Percentiles rank a stretch among this genome's conserved stretches.
phyloP scores from a whole-genome alignment of 768 basidiomycete species.

The Leccinum barrowsii region DNA sequence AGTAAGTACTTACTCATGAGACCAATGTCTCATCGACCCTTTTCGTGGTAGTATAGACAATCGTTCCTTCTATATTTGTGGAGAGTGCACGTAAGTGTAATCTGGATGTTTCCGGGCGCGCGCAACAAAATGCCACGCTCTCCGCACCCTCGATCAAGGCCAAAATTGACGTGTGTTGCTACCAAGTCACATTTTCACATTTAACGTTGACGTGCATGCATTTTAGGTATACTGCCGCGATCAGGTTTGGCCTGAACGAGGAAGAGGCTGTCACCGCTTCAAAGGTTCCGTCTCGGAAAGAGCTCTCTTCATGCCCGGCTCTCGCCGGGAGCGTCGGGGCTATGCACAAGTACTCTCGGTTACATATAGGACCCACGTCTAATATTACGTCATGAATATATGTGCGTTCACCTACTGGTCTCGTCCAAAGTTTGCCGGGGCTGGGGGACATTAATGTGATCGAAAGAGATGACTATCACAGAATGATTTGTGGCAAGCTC shows the following conservation, averaged over 20 bases:
- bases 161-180: neutral
- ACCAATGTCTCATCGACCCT: slow-evolving; percentile 10
- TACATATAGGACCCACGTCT: slow-evolving; percentile 5
- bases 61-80: slow-evolving; percentile 8
- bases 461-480: neutral
- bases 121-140: slow-evolving; percentile 1
- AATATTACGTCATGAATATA: slow-evolving; percentile 13
- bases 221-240: neutral
- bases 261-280: slow-evolving; percentile 6
- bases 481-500: neutral
- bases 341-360: slow-evolving; percentile 10
- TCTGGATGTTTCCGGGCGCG: neutral
- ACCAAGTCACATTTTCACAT: neutral
- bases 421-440: neutral
- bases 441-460: neutral
- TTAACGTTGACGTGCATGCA: neutral
- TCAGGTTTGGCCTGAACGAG: neutral
- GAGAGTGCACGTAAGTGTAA: slow-evolving; percentile 14
- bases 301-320: neutral
- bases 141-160: neutral
- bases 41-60: neutral
- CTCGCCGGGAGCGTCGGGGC: slow-evolving; percentile 5
- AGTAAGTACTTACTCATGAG: neutral
- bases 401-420: neutral
- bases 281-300: neutral